These are phyloP conservation scores for Trichoderma atroviride DNA, from an alignment of 2,329 filamentous ascomycete genomes.

Conservation along the genomic window DNA sequence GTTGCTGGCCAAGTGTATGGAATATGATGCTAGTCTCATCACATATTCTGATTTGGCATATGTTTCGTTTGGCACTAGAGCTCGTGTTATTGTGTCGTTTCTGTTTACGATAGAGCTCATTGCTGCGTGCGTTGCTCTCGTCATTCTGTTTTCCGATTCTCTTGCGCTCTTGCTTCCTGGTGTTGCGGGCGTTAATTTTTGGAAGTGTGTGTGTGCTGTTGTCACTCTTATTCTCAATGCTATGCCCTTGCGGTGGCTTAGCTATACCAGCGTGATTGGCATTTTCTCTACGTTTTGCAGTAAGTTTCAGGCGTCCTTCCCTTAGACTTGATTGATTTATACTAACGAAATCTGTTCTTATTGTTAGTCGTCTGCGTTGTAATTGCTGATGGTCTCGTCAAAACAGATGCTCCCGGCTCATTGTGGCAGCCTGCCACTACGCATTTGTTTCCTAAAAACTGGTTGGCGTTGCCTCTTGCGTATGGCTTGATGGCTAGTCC, in stretches of 20 bases:
- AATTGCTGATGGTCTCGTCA: conserved; percentile 82
- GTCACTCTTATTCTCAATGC: conserved; percentile 83
- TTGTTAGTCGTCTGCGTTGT: conserved; percentile 75
- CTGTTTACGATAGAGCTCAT: conserved; percentile 87
- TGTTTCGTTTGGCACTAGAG: conserved; percentile 82
- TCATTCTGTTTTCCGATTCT: conserved; percentile 93
- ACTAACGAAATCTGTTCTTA: not conserved
- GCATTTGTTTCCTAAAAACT: conserved; percentile 81
- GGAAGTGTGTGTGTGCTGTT: conserved; percentile 83
- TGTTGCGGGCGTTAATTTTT: conserved; percentile 64
- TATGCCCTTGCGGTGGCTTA: conserved; percentile 78
- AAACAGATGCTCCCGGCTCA: conserved; percentile 77
- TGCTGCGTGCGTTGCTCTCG: conserved; percentile 83
- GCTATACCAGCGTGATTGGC: conserved; percentile 90
- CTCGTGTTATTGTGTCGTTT: conserved; percentile 78
- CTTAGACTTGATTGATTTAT: not conserved
- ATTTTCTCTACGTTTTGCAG: conserved; percentile 87
- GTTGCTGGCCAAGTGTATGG: conserved; percentile 83
- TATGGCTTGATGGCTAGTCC: conserved; percentile 87
- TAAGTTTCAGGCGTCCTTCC: conserved; percentile 51
- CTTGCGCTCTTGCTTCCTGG: conserved; percentile 76
- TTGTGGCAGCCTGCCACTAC: conserved; percentile 78
- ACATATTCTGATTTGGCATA: conserved; percentile 95
- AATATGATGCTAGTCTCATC: conserved; percentile 80
- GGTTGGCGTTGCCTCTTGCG: conserved; percentile 82